Evolutionary conservation across 805 yeast species (phyloP).

Genomic region (Wickerhamiella allomyrinae): DNA sequence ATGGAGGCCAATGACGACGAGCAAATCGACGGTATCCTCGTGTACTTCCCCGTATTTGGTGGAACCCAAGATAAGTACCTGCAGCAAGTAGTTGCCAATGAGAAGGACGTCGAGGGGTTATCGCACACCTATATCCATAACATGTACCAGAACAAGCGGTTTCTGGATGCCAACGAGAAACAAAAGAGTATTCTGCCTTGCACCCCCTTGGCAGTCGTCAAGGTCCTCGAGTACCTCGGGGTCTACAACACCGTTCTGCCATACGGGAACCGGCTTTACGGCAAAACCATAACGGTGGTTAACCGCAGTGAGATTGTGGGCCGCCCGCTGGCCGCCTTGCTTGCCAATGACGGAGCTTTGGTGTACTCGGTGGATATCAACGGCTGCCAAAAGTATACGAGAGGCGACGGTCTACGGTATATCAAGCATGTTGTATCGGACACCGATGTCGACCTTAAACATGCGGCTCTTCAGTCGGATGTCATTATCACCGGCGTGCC

Average conservation of each 20-base stretch:
- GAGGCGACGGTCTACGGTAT: constrained; percentile 80
- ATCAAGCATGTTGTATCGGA: constrained; percentile 72
- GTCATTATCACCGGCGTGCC: constrained; percentile 97
- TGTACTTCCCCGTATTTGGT: constrained; percentile 94
- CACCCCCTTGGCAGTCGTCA: constrained; percentile 90
- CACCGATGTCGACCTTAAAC: constrained; percentile 37
- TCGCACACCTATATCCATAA: constrained; percentile 84
- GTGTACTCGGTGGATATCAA: constrained; percentile 85
- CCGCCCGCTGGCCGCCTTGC: constrained; percentile 84
- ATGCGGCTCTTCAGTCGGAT: constrained; percentile 62
- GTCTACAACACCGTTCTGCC: constrained; percentile 70
- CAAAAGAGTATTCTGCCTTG: constrained; percentile 87
- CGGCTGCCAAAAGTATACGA: constrained; percentile 77
- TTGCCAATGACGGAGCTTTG: constrained; percentile 95
- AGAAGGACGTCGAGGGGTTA: constrained; percentile 93
- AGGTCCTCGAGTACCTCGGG: constrained; percentile 78
- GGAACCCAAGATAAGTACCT: constrained; percentile 88
- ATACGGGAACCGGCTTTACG: constrained; percentile 85
- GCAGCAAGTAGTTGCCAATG: constrained; percentile 82
- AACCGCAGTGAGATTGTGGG: constrained; percentile 96
- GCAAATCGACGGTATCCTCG: constrained; percentile 80
- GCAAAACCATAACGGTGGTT: constrained; percentile 79
- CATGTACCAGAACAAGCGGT: constrained; percentile 86
- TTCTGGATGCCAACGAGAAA: constrained; percentile 47
- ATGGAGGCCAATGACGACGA: constrained; percentile 70